Conservation (phyloP, 805 yeast genomes). For the Candida caryicola region DNA sequence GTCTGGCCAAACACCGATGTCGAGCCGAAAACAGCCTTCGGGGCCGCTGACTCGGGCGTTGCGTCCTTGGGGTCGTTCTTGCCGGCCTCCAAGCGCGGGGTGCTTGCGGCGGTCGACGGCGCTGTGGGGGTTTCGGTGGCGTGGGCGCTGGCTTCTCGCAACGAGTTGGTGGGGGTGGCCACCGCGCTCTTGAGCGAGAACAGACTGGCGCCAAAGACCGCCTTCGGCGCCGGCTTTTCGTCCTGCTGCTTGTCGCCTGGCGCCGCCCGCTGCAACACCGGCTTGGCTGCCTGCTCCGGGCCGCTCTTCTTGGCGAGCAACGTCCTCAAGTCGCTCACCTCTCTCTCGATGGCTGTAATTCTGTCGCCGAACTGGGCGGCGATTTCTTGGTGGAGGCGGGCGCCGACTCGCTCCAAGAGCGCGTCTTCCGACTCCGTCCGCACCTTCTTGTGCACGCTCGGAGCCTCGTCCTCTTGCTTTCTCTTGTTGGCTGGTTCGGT, state of each 20-base stretch:
- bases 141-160: slow-evolving; percentile 1
- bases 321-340: background rate
- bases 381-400: background rate
- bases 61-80: slow-evolving; percentile 2
- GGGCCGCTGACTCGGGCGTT: slow-evolving; percentile 4
- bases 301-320: background rate
- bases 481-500: slow-evolving; percentile 15
- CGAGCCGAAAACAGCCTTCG: slow-evolving; percentile 38
- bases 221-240: slow-evolving; percentile 8
- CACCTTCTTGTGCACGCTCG: slow-evolving; percentile 3
- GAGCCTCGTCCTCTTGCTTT: slow-evolving; percentile 21
- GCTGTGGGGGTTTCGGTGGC: slow-evolving; percentile 11
- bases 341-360: slow-evolving; percentile 1
- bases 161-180: slow-evolving; percentile 11
- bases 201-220: slow-evolving; percentile 14
- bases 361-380: background rate
- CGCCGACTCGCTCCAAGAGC: background rate
- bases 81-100: slow-evolving; percentile 2
- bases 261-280: background rate
- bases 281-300: background rate
- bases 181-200: slow-evolving; percentile 9
- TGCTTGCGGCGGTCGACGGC: slow-evolving; percentile 9
- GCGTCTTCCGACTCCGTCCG: slow-evolving; percentile 1
- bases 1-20: slow-evolving; percentile 38
- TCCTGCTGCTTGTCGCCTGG: slow-evolving; percentile 4